Base-by-base conservation (phyloP, 1,284 basidiomycete species). In the Puccinia polysora region DNA sequence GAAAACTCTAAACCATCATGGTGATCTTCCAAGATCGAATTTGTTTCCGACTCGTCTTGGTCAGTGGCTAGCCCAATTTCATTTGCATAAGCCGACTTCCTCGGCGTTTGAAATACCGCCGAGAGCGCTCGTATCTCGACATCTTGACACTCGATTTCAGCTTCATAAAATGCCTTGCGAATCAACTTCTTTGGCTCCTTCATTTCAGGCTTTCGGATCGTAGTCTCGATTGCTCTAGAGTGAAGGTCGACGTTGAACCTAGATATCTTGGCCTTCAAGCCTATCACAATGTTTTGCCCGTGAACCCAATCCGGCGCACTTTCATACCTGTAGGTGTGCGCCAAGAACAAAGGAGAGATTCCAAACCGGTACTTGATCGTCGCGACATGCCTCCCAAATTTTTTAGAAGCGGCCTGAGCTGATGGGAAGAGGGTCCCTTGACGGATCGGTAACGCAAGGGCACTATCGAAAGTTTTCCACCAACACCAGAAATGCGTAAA, bases 401-500 rank as follows among this genome's bases (percentile, higher is more conserved):
- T 97, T 30, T 91, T 90, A 0, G 91, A 90, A 6, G 87, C 84
- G 1, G 84, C 84, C 20, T 88, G 86, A 10, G 84, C 83, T 56
- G 84, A 83, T 0, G 89, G 88, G 80, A 91, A 95, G 34, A 90
- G 86, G 5, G 82, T 83, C 28, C 95, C 95, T 76, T 92, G 89
- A 4, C 92, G 87, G 58, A 95, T 89, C 0, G 93, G 93, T 15
- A 96, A 82, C 1, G 89, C 87, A 75, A 94, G 82, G 4, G 85
- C 85, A 68, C 87, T 84, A 77, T 90, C 88, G 79, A 97, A 97
- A 10, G 95, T 82, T 73, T 78, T 83, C 86, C 89, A 94, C 94
- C 94, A 97, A 0, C 88, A 84, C 85, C 88, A 91, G 81, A 98
- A 97, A 79, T 94, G 91, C 4, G 90, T 84, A 77, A 93, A 94